Conservation (phyloP, 495 filamentous ascomycete species). For the Lasiosphaeris hirsuta region DNA sequence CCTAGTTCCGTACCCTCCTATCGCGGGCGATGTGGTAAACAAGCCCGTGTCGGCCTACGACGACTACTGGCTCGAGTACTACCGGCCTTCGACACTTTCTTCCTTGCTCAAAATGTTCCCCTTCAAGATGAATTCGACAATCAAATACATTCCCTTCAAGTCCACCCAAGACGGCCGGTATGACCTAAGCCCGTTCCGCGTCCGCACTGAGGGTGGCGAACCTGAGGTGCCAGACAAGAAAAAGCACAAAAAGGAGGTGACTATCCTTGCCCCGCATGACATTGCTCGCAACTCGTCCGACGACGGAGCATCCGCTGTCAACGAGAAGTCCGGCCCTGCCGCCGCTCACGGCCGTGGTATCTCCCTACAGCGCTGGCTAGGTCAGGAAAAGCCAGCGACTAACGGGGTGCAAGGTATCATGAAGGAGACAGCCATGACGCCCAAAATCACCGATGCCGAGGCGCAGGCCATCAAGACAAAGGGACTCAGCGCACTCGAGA, state of each 20-base stretch:
- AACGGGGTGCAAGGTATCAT: conserved; percentile 44
- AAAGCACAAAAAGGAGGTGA: conserved; percentile 56
- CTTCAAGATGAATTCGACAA: conserved; percentile 82
- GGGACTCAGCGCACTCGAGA: conserved; percentile 49
- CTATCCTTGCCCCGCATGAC: conserved; percentile 55
- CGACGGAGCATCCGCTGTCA: conserved; percentile 33
- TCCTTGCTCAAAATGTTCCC: conserved; percentile 86
- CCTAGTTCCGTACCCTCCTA: conserved; percentile 46
- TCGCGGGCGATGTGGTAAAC: conserved; percentile 38
- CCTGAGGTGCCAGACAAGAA: conserved; percentile 4
- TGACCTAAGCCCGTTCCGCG: conserved; percentile 80
- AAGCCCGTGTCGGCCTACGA: conserved; percentile 71
- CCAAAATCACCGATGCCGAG: conserved; percentile 20
- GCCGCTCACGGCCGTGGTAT: conserved; percentile 31
- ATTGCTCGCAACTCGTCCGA: conserved; percentile 25
- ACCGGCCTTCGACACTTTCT: conserved; percentile 79
- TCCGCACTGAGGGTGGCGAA: conserved; percentile 53
- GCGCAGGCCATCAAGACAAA: background rate
- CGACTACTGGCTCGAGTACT: conserved; percentile 99
- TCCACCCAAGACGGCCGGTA: conserved; percentile 65
- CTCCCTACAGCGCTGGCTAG: conserved; percentile 52
- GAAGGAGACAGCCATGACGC: conserved; percentile 32
- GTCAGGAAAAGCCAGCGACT: conserved; percentile 18
- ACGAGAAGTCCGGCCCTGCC: conserved; percentile 28
- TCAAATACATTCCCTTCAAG: conserved; percentile 74